Base-by-base conservation (phyloP, 2,329 filamentous ascomycete genomes). In the Botrytis byssoidea region DNA sequence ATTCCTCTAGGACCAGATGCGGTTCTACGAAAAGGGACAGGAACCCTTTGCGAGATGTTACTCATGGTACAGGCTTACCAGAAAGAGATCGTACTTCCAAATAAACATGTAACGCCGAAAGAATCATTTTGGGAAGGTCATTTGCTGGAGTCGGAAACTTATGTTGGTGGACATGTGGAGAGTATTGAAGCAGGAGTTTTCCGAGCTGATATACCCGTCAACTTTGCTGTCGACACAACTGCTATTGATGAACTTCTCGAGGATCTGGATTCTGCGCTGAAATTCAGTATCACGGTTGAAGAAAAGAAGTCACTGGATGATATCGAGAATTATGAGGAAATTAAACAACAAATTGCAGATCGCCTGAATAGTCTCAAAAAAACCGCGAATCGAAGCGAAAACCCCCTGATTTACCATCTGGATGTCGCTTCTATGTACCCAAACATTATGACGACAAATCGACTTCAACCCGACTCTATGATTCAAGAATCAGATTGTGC, bases 351-450 rank as follows among this genome's bases (percentile, higher is more conserved):
- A 81, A 98, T 99, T 77, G 84, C 86, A 4, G 88, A 90, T 42
- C 89, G 88, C 75, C 84, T 99, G 48, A 85, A 88, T 70, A 87
- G 90, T 75, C 86, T 99, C 70, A 97, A 93, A 82, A 87, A 91
- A 70, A 96, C 91, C 0, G 95, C 96, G 0, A 94, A 97, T 79
- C 88, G 96, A 76, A 90, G 86, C 78, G 96, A 99, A 82, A 86
- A 90, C 61, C 96, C 96, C 7, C 88, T 97, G 46, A 99, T 99
- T 77, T 99, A 99, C 83, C 96, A 99, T 86, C 86, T 99, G 84
- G 96, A 99, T 81, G 97, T 99, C 74, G 96, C 96, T 29, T 98
- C 96, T 74, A 99, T 99, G 96, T 99, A 99, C 82, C 96, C 96
- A 16, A 99, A 99, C 83, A 99, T 99, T 82, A 99, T 99, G 97